Base-by-base conservation (phyloP, 176 grass and related monocot genomes). In the Chrysopogon serrulatus region DNA sequence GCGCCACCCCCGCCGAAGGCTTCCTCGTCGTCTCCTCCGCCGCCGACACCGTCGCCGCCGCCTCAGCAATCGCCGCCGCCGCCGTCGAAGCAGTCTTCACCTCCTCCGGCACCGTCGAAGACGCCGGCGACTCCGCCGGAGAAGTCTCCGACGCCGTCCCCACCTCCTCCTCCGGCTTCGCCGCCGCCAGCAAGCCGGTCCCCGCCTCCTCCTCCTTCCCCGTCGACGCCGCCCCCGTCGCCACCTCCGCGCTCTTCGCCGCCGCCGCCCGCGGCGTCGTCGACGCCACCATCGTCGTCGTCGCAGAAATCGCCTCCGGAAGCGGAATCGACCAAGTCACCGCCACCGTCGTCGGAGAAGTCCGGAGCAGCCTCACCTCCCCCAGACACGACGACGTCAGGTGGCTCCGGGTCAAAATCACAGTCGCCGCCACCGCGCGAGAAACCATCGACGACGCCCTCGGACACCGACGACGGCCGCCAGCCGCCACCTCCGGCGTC, bases 121-220 rank as follows among this genome's bases (percentile, higher is more conserved):
- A 15, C 42, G 4, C 54, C 86, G 10, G 63, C 56, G 36, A 31
- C 3, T 35, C 86, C 71, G 8, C 44, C 31, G 14, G 41, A 6
- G 17, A 80, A 21, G 15, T 42, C 81, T 3, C 45, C 89, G 30
- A 0, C 51, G 24, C 1, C 57, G 26, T 64, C 83, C 40, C 37
- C 79, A 5, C 80, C 90, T 26, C 85, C 86, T 37, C 78, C 82
- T 39, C 44, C 81, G 21, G 71, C 85, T 2, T 84, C 89, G 1
- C 53, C 82, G 12, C 86, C 82, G 30, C 44, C 39, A 27, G 4
- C 65, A 19, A 86, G 30, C 45, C 44, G 11, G 17, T 79, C 66
- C 30, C 30, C 88, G 36, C 68, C 84, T 53, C 80, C 79, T 9
- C 47, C 84, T 24, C 73, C 84, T 31, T 79, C 84, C 32, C 33